phyloP scores from a whole-genome alignment of 805 yeast species.

The Peterozyma toletana region DNA sequence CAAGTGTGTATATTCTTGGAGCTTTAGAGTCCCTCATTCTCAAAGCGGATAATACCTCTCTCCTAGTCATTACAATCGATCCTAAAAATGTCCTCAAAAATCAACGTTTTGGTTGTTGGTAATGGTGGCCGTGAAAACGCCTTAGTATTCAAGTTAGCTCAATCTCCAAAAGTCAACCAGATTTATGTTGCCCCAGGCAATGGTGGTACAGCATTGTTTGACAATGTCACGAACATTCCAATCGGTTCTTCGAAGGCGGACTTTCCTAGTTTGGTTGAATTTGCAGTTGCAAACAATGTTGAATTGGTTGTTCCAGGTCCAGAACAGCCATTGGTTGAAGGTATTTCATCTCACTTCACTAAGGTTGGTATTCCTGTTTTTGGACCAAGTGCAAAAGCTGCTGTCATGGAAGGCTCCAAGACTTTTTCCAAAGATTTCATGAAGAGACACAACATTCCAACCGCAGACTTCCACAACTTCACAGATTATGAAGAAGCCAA shows the following conservation, averaged over 20 bases:
- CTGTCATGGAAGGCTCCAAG: conserved; percentile 94
- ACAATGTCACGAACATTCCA: conserved; percentile 62
- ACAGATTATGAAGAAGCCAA: conserved; percentile 69
- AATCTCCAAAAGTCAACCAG: conserved; percentile 62
- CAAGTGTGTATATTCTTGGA: no score
- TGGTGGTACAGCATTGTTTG: conserved; percentile 71
- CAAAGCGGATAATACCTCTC: no score
- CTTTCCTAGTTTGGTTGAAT: conserved; percentile 62
- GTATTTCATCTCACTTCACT: conserved; percentile 65
- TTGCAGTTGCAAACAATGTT: conserved; percentile 63
- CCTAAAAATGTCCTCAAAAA: not conserved
- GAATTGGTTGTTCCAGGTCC: conserved; percentile 93
- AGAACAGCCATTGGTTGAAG: conserved; percentile 98
- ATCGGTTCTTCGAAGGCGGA: conserved; percentile 61
- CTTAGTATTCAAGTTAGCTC: conserved; percentile 81
- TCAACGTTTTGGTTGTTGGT: conserved; percentile 79
- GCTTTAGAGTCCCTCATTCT: no score
- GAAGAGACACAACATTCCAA: conserved; percentile 88
- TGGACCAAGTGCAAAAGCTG: conserved; percentile 92
- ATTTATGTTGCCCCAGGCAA: conserved; percentile 96
- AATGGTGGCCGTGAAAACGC: conserved; percentile 99
- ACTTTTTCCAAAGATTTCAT: conserved; percentile 90
- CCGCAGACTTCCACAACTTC: conserved; percentile 86
- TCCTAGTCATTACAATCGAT: no score
- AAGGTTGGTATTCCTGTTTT: conserved; percentile 90